phyloP scores from a whole-genome alignment of 2,329 filamentous ascomycete genomes.

The Byssoonygena ceratinophila region DNA sequence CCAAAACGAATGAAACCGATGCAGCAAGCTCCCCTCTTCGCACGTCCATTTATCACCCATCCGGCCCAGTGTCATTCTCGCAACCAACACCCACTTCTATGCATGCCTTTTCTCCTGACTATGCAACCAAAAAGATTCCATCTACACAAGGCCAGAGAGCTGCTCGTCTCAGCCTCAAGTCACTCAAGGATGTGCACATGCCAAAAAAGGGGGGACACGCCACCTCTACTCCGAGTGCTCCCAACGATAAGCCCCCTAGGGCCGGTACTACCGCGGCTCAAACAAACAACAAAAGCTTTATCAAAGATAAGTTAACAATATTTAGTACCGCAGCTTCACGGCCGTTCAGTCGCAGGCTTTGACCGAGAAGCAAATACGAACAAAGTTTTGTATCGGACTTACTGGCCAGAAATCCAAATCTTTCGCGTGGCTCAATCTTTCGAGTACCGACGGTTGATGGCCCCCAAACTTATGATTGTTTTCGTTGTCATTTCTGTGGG shows the following conservation, averaged over 20 bases:
- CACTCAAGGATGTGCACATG: background rate
- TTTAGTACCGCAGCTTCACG: background rate
- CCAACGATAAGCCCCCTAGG: background rate
- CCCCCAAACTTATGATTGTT: too few relatives aligned
- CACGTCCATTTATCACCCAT: background rate
- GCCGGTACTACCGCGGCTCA: background rate
- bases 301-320: background rate
- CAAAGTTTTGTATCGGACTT: too few relatives aligned
- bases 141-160: background rate
- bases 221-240: background rate
- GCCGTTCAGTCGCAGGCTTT: background rate
- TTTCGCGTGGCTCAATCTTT: too few relatives aligned
- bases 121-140: too few relatives aligned
- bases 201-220: background rate
- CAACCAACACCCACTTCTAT: background rate
- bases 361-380: background rate
- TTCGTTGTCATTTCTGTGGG: too few relatives aligned
- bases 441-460: too few relatives aligned
- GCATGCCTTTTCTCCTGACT: background rate
- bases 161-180: background rate
- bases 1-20: background rate
- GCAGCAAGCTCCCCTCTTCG: background rate
- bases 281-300: background rate
- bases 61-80: background rate
- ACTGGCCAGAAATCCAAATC: too few relatives aligned